phyloP scores from a whole-genome alignment of 768 basidiomycete genomes.

The Pisolithus tinctorius region DNA sequence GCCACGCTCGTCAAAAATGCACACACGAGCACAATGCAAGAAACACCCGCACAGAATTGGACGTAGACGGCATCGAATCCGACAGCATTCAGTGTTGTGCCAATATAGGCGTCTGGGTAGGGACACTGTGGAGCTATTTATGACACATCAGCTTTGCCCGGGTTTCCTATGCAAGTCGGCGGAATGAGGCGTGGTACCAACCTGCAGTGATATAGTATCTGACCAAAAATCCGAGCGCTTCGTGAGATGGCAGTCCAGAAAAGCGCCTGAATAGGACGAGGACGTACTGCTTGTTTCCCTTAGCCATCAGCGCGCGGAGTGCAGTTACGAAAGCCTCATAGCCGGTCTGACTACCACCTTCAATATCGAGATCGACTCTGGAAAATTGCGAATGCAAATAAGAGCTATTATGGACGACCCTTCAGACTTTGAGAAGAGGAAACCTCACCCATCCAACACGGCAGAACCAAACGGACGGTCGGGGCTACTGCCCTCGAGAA shows the following conservation, averaged over 20 bases:
- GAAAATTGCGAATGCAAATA: background rate
- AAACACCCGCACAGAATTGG: slow-evolving; percentile 34
- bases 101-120: slow-evolving; percentile 41
- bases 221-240: background rate
- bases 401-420: no score
- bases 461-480: slow-evolving; percentile 69
- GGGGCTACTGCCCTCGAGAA: slow-evolving; percentile 54
- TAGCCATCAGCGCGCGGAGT: slow-evolving; percentile 21
- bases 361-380: slow-evolving; percentile 42
- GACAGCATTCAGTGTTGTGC: slow-evolving; percentile 35
- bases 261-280: background rate
- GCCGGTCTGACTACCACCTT: slow-evolving; percentile 32
- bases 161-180: no score
- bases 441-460: slow-evolving; percentile 59
- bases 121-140: slow-evolving; percentile 36
- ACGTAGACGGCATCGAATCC: slow-evolving; percentile 46
- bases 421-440: background rate
- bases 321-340: slow-evolving; percentile 26
- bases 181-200: background rate
- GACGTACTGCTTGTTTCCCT: slow-evolving; percentile 22
- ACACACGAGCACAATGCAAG: no score
- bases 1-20: background rate
- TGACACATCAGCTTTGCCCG: background rate
- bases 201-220: slow-evolving; percentile 42
- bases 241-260: background rate